A percentile compares a stretch with the other conserved stretches of the same genome.
These are phyloP conservation scores for Crithidia fasciculata DNA, from an alignment of 208 protist species.

Conservation along the genomic window DNA sequence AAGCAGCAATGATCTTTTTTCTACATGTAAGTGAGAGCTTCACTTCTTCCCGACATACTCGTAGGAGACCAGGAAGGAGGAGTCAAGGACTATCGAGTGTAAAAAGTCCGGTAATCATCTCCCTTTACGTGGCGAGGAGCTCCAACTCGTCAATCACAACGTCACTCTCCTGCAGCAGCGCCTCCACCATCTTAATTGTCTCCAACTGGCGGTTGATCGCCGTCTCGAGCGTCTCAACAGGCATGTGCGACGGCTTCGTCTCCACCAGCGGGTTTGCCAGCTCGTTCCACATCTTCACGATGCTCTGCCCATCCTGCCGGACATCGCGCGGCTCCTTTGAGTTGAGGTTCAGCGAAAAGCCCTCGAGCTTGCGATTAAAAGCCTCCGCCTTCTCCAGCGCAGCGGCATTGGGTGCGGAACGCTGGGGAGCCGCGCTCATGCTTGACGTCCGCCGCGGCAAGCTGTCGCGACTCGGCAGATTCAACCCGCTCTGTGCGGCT, in stretches of 20 bases:
- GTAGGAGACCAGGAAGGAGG: too few relatives aligned
- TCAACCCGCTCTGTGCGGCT: neutral
- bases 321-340: conserved; percentile 32
- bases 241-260: conserved; percentile 59
- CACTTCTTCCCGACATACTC: too few relatives aligned
- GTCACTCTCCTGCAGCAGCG: conserved; percentile 69
- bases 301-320: conserved; percentile 52
- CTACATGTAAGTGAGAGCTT: neutral
- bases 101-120: neutral
- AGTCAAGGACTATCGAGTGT: too few relatives aligned
- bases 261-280: conserved; percentile 44
- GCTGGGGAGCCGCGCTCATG: neutral
- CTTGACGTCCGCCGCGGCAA: conserved; percentile 39
- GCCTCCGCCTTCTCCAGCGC: conserved; percentile 23
- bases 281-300: conserved; percentile 84
- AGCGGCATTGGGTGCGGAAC: conserved; percentile 1
- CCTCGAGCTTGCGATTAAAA: conserved; percentile 67
- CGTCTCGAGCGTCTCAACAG: conserved; percentile 69
- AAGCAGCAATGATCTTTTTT: neutral
- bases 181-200: conserved; percentile 58
- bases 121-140: conserved; percentile 38
- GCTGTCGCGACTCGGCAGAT: conserved; percentile 27
- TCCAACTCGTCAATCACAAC: conserved; percentile 65
- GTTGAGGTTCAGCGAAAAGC: conserved; percentile 68
- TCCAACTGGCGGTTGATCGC: conserved; percentile 85